These are phyloP conservation scores for Coemansia sp. DNA, from an alignment of 192 early-diverging fungal species.

Conservation along the genomic window DNA sequence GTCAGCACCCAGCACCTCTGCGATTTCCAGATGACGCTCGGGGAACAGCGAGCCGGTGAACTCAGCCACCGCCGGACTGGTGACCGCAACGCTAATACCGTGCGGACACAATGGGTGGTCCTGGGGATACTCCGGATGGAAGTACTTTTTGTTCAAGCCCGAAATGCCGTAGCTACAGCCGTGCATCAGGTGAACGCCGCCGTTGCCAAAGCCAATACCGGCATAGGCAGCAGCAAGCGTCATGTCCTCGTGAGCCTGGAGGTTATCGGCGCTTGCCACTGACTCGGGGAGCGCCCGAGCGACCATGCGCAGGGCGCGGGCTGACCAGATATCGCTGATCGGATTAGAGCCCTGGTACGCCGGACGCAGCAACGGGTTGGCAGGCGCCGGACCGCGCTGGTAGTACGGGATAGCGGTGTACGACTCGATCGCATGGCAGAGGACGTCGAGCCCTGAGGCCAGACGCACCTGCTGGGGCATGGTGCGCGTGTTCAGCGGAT, in stretches of 20 bases:
- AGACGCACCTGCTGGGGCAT: slow-evolving; percentile 87
- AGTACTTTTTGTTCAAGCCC: slow-evolving; percentile 78
- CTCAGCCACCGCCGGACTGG: slow-evolving; percentile 87
- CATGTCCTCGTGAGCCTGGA: slow-evolving; percentile 76
- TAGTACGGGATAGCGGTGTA: slow-evolving; percentile 89
- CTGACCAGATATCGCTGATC: slow-evolving; percentile 88
- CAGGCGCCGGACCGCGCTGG: slow-evolving; percentile 70
- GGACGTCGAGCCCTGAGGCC: slow-evolving; percentile 82
- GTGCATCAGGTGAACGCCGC: slow-evolving; percentile 86
- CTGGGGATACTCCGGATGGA: slow-evolving; percentile 75
- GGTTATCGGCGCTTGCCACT: slow-evolving; percentile 65
- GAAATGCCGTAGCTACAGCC: slow-evolving; percentile 85
- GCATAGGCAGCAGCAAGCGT: slow-evolving; percentile 87
- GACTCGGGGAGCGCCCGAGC: slow-evolving; percentile 74
- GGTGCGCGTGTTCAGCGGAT: slow-evolving; percentile 81
- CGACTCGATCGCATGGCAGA: slow-evolving; percentile 89
- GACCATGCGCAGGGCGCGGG: slow-evolving; percentile 75
- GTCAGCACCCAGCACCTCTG: slow-evolving; percentile 71
- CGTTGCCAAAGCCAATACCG: slow-evolving; percentile 85
- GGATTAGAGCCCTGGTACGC: slow-evolving; percentile 93
- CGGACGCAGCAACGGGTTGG: slow-evolving; percentile 78
- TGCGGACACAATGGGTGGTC: slow-evolving; percentile 72
- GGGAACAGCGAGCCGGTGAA: slow-evolving; percentile 78
- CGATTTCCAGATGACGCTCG: slow-evolving; percentile 83
- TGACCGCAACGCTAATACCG: slow-evolving; percentile 86